Evolutionary conservation across 163 green algal genomes (phyloP), one percentile per base, ranked within the genome.

Genomic region (Chloromonas sp.): DNA sequence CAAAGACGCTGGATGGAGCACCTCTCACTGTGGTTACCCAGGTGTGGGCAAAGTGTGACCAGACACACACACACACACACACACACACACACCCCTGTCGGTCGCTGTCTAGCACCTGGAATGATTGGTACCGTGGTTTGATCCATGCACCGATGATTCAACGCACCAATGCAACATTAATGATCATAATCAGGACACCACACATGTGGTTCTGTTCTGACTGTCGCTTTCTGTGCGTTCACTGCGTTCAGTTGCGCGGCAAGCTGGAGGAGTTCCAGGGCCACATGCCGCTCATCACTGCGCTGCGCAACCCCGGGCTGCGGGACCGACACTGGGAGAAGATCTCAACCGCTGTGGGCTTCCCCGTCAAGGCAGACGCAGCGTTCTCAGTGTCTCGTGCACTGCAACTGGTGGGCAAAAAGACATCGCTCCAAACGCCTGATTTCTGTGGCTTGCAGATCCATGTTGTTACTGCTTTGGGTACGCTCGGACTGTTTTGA

Each of bases 261-360:
- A 89, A 88, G 66, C 88, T 95, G 84, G 85, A 92, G 86, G 87
- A 92, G 83, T 95, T 94, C 88, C 88, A 93, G 85, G 84, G 87
- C 36, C 89, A 92, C 85, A 84, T 94, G 36, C 90, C 92, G 60
- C 87, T 95, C 60, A 92, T 95, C 82, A 88, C 87, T 0, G 91
- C 91, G 59, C 85, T 95, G 78, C 86, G 92, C 83, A 95, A 95
- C 88, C 91, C 92, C 2, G 92, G 92, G 2, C 84, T 95, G 85
- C 82, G 89, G 5, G 91, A 93, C 82, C 89, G 91, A 11, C 92
- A 95, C 89, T 95, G 92, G 92, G 85, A 89, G 74, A 71, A 83
- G 71, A 93, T 96, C 85, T 91, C 82, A 80, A 81, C 88, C 61
- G 86, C 78, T 0, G 83, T 92, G 2, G 91, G 90, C 59, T 90